Evolutionary conservation across 2,329 filamentous ascomycete genomes (phyloP).

Genomic region (Biscogniauxia marginata): DNA sequence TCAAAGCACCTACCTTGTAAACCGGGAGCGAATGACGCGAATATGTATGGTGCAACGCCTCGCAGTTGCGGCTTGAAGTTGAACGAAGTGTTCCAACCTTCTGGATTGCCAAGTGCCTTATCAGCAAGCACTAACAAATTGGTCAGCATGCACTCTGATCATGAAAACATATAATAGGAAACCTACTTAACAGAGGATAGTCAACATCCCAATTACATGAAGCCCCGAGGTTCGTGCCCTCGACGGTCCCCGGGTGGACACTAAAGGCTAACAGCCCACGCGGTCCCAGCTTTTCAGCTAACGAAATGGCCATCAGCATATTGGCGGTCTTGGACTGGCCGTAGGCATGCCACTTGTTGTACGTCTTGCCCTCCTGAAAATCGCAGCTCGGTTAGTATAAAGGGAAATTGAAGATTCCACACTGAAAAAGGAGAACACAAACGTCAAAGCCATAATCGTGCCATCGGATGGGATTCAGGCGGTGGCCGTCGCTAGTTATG

Average conservation of each 20-base stretch:
- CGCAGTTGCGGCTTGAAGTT: background rate
- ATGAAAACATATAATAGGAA: background rate
- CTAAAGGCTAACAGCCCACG: slow-evolving; percentile 27
- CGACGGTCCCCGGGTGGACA: slow-evolving; percentile 31
- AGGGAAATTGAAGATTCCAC: background rate
- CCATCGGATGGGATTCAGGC: slow-evolving; percentile 40
- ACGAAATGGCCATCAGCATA: slow-evolving; percentile 24
- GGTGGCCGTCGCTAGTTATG: slow-evolving; percentile 44
- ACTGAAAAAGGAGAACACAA: background rate
- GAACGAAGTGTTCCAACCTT: background rate
- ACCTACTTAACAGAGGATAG: too few relatives aligned
- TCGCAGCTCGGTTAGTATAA: background rate
- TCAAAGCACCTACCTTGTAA: slow-evolving; percentile 2
- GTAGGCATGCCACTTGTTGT: slow-evolving; percentile 35
- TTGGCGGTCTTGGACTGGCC: slow-evolving; percentile 40
- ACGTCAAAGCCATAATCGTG: slow-evolving; percentile 45
- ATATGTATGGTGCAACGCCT: background rate
- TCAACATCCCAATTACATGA: too few relatives aligned
- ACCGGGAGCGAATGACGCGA: slow-evolving; percentile 10
- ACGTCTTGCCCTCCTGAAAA: slow-evolving; percentile 20
- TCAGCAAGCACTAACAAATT: background rate
- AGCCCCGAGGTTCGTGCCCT: background rate
- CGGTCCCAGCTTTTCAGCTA: slow-evolving; percentile 14
- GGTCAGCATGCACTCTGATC: background rate
- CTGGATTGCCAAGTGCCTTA: background rate